Percentiles rank a stretch among this genome's conserved stretches.
These are phyloP conservation scores for Pleomassaria siparia DNA, from an alignment of 2,329 filamentous ascomycete genomes.

Conservation along the genomic window DNA sequence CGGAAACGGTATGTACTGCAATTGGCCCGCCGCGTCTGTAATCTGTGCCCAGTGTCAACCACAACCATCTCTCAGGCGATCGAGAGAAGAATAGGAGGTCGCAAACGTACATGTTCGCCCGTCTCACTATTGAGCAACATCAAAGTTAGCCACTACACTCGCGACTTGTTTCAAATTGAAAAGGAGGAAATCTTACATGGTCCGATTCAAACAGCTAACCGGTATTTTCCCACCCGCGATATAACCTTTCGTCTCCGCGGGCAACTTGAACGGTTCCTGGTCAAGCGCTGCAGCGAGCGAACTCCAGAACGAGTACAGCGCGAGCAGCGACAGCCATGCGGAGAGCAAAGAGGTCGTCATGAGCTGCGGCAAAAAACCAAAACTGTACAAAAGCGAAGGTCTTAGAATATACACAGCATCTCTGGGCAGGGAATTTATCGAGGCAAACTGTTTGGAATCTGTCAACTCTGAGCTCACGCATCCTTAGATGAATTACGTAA, in stretches of 20 bases:
- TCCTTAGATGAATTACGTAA: neutral
- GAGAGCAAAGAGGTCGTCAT: constrained; percentile 3
- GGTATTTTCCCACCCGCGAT: constrained; percentile 53
- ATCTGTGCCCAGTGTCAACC: constrained; percentile 49
- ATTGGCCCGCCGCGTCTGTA: constrained; percentile 74
- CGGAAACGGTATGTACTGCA: constrained; percentile 91
- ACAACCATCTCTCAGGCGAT: neutral
- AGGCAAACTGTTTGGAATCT: constrained; percentile 1
- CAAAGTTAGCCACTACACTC: constrained; percentile 1
- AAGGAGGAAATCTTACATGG: constrained; percentile 46
- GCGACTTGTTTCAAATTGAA: neutral
- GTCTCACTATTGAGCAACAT: constrained; percentile 79
- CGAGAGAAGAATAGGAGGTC: neutral
- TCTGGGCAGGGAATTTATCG: constrained; percentile 2
- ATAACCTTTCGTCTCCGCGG: constrained; percentile 45
- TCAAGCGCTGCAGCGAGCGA: constrained; percentile 43
- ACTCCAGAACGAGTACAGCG: constrained; percentile 31
- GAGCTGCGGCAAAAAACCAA: neutral
- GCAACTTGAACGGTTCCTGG: constrained; percentile 41
- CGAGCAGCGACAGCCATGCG: constrained; percentile 27
- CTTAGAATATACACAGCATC: constrained; percentile 5
- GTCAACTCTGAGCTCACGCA: constrained; percentile 6
- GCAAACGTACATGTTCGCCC: constrained; percentile 68
- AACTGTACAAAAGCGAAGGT: constrained; percentile 1
- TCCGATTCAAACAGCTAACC: constrained; percentile 55